These are phyloP conservation scores for Neurospora crassa DNA, from an alignment of 2,329 filamentous ascomycete genomes.

Conservation along the genomic window DNA sequence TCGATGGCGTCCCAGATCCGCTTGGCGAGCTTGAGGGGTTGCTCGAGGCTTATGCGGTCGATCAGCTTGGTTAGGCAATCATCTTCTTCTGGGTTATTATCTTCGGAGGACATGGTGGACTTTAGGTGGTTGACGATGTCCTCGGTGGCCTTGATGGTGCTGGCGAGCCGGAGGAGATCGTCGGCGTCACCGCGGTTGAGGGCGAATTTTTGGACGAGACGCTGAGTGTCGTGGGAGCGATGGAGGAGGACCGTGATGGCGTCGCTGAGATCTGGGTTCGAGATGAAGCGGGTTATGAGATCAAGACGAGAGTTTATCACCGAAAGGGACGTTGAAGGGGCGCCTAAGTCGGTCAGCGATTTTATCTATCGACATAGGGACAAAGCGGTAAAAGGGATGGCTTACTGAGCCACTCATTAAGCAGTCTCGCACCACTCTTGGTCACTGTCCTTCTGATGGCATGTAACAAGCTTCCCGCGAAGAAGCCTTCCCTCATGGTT, in stretches of 20 bases:
- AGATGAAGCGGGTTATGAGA: conserved; percentile 66
- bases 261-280: conserved; percentile 58
- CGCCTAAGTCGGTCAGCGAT: conserved; percentile 23
- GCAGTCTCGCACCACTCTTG: conserved; percentile 76
- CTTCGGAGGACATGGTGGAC: conserved; percentile 4
- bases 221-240: conserved; percentile 74
- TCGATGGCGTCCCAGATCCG: conserved; percentile 75
- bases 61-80: conserved; percentile 37
- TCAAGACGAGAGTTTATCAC: conserved; percentile 74
- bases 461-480: conserved; percentile 79
- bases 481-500: conserved; percentile 70
- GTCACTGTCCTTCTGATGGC: conserved; percentile 85
- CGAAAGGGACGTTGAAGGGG: conserved; percentile 77
- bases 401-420: conserved; percentile 70
- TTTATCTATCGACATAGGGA: conserved; percentile 2
- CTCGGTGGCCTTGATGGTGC: conserved; percentile 66
- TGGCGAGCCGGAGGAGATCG: conserved; percentile 74
- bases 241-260: conserved; percentile 58
- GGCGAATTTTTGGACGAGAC: conserved; percentile 88
- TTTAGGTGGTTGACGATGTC: conserved; percentile 47
- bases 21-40: conserved; percentile 57
- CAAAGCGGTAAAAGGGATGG: conserved; percentile 5
- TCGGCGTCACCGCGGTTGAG: conserved; percentile 86
- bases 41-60: conserved; percentile 53
- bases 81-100: not conserved